Evolutionary conservation across 148 eudicot genomes (phyloP).

Genomic region (Polygonum maritimum): DNA sequence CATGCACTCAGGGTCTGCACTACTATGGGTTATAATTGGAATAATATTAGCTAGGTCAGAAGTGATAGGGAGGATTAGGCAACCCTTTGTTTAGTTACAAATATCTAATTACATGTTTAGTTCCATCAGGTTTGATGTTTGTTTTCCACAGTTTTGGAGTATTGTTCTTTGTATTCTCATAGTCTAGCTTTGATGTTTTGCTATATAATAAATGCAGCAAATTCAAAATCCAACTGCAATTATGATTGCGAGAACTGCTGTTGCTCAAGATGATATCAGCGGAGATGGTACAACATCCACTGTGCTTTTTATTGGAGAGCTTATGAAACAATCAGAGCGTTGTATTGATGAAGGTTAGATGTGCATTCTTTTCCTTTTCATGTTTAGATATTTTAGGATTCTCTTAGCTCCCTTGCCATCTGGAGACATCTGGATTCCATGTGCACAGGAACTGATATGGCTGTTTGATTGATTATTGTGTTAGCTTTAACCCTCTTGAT

Average conservation of each 20-base stretch:
- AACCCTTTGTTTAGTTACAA: neutral
- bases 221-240: constrained; percentile 97
- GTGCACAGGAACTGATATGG: neutral
- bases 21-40: neutral
- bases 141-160: neutral
- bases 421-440: neutral
- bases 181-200: neutral
- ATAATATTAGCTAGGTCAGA: neutral
- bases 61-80: neutral
- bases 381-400: neutral
- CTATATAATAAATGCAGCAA: constrained; percentile 48
- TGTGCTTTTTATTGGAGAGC: constrained; percentile 95
- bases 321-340: constrained; percentile 96
- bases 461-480: neutral
- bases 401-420: neutral
- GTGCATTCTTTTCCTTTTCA: neutral
- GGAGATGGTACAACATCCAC: constrained; percentile 99
- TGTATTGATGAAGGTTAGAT: constrained; percentile 82
- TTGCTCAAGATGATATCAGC: constrained; percentile 97
- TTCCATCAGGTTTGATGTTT: neutral
- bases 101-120: neutral
- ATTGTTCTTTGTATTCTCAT: neutral
- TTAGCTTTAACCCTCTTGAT: neutral
- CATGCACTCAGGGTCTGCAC: neutral
- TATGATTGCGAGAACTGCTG: constrained; percentile 99